Conservation (phyloP, 1,139 yeast genomes). For the Groenewaldozyma sp. region DNA sequence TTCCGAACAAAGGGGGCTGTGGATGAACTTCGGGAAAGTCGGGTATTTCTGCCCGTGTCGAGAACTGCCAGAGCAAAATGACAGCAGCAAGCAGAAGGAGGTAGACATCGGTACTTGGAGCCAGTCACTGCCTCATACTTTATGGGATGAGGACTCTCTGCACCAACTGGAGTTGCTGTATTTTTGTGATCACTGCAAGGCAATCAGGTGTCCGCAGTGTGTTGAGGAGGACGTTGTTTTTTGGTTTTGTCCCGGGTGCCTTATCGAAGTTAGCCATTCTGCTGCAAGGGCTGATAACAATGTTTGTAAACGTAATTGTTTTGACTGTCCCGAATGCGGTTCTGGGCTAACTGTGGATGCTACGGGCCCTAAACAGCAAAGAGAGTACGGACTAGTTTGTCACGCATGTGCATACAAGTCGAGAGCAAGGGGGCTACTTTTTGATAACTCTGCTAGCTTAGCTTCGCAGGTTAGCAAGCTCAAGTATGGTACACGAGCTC, state of each 20-base stretch:
- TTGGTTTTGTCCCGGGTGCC: constrained; percentile 24
- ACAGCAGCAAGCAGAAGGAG: too few relatives aligned
- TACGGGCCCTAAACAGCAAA: constrained; percentile 5
- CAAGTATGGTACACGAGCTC: not conserved
- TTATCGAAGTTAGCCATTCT: constrained; percentile 21
- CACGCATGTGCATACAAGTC: constrained; percentile 18
- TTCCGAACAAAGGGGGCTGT: too few relatives aligned
- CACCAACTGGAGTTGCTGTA: constrained; percentile 18
- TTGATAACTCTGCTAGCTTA: constrained; percentile 11
- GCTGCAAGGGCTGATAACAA: constrained; percentile 19
- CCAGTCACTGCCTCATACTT: constrained; percentile 7
- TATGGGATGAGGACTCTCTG: constrained; percentile 10
- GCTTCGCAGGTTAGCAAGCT: constrained; percentile 11
- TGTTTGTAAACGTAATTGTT: constrained; percentile 22
- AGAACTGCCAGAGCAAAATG: too few relatives aligned
- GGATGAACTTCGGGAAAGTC: too few relatives aligned
- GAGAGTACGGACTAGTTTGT: constrained; percentile 15
- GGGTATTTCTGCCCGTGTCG: constrained; percentile 15
- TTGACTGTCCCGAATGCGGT: constrained; percentile 22
- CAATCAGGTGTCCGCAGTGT: constrained; percentile 21
- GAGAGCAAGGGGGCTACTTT: constrained; percentile 6
- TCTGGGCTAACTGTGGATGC: constrained; percentile 10
- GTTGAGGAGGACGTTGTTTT: constrained; percentile 21
- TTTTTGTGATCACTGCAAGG: constrained; percentile 21
- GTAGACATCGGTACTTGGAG: too few relatives aligned